These are phyloP conservation scores for Chlamydomonas applanata DNA, from an alignment of 139 green algal species.

Conservation along the genomic window DNA sequence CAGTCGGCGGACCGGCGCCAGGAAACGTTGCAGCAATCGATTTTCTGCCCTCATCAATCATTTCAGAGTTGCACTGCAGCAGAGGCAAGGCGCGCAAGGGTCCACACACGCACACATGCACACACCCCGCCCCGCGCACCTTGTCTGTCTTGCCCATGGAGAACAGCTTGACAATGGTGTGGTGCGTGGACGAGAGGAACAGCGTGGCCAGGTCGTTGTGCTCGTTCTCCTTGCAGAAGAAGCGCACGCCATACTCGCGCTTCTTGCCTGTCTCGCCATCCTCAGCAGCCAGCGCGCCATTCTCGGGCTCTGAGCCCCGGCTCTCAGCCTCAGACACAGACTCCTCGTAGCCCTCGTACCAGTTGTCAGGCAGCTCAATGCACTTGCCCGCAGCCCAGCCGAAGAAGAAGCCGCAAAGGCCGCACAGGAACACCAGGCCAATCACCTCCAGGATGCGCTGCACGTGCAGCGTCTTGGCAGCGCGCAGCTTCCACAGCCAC, in stretches of 20 bases:
- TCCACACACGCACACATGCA: too few species aligned
- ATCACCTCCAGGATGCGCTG: conserved; percentile 51
- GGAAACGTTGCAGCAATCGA: too few species aligned
- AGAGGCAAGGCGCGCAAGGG: too few species aligned
- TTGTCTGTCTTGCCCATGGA: conserved; percentile 43
- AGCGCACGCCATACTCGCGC: conserved; percentile 24
- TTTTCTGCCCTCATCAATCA: too few species aligned
- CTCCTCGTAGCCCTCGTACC: conserved; percentile 10
- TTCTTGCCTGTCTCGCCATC: neutral
- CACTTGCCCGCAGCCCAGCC: conserved; percentile 41
- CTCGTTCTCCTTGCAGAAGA: conserved; percentile 41
- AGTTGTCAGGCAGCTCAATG: conserved; percentile 36
- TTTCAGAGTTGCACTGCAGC: too few species aligned
- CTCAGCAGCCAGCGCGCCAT: too few species aligned
- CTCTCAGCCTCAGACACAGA: too few species aligned
- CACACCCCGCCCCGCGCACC: too few species aligned
- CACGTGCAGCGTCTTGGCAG: conserved; percentile 37
- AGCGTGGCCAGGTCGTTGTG: conserved; percentile 89
- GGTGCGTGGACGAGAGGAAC: conserved; percentile 68
- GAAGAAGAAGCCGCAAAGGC: conserved; percentile 54
- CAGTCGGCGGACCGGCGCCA: too few species aligned
- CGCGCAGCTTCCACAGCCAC: conserved; percentile 58
- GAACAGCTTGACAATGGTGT: conserved; percentile 77
- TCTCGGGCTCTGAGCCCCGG: too few species aligned
- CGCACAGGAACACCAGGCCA: conserved; percentile 47